phyloP scores from a whole-genome alignment of 2,329 filamentous ascomycete genomes.

The Neonectria sp. region DNA sequence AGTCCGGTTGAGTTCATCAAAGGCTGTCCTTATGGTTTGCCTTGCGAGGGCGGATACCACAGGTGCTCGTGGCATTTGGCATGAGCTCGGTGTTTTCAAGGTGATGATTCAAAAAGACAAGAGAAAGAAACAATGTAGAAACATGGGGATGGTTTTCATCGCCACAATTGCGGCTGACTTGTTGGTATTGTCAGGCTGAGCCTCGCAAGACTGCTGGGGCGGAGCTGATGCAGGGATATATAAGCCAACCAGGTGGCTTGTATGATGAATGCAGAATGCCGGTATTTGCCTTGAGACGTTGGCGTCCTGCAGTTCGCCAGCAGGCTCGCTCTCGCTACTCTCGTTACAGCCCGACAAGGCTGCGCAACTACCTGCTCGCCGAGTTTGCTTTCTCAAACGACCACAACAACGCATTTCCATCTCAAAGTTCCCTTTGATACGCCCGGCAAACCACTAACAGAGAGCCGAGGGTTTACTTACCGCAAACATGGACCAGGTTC shows the following conservation, averaged over 20 bases:
- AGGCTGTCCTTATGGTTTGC: constrained; percentile 19
- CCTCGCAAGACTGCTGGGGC: not conserved
- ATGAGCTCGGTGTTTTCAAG: not conserved
- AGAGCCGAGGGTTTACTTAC: not conserved
- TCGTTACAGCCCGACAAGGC: not conserved
- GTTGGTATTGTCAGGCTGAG: not conserved
- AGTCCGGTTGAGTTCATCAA: constrained; percentile 28
- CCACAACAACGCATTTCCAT: not conserved
- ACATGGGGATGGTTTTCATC: not conserved
- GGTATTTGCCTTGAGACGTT: not conserved
- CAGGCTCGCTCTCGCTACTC: not conserved
- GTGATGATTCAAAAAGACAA: not conserved
- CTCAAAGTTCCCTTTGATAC: not conserved
- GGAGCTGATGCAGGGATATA: not conserved
- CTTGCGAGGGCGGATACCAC: constrained; percentile 21
- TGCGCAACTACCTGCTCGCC: not conserved
- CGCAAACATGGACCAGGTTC: not conserved
- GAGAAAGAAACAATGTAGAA: not conserved
- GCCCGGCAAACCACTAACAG: not conserved
- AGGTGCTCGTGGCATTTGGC: constrained; percentile 31
- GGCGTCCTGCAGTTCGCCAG: not conserved
- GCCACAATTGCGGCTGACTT: not conserved
- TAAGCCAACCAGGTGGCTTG: not conserved
- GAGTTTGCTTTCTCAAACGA: not conserved
- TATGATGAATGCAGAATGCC: not conserved